Conservation (phyloP, 768 basidiomycete species). For the Dacryopinax primogenitus region DNA sequence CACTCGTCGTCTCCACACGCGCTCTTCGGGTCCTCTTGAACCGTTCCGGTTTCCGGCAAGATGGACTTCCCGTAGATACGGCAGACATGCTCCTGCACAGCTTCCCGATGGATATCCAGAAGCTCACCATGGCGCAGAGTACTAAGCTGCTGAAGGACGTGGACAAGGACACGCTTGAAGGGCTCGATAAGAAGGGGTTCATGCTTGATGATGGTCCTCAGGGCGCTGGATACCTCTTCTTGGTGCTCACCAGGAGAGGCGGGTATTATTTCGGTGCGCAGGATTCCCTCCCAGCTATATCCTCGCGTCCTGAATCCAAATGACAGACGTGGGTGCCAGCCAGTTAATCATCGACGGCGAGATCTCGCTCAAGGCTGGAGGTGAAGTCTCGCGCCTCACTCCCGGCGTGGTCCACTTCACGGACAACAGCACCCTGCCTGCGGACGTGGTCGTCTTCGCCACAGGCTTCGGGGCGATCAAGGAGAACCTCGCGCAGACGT, state of each 20-base stretch:
- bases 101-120: not conserved
- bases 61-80: not conserved
- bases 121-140: slow-evolving; percentile 22
- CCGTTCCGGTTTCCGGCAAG: not conserved
- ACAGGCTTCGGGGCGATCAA: slow-evolving; percentile 42
- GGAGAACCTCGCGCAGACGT: slow-evolving; percentile 32
- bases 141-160: slow-evolving; percentile 36
- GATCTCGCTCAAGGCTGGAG: not conserved
- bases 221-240: slow-evolving; percentile 38
- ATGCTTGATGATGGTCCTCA: slow-evolving; percentile 39
- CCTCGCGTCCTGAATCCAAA: not conserved
- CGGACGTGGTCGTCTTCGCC: slow-evolving; percentile 47
- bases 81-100: not conserved
- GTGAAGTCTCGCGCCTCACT: slow-evolving; percentile 25
- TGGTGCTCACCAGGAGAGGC: slow-evolving; percentile 39
- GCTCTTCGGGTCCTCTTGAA: not conserved
- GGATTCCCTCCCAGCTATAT: not conserved
- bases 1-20: slow-evolving; percentile 38
- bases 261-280: slow-evolving; percentile 54
- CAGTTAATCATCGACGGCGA: slow-evolving; percentile 1
- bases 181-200: slow-evolving; percentile 46
- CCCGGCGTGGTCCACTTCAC: slow-evolving; percentile 37
- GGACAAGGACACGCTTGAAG: slow-evolving; percentile 40
- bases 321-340: not conserved
- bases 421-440: slow-evolving; percentile 35